Conservation (phyloP, 176 grass and related monocot genomes). For the Urochloa ruziziensis region DNA sequence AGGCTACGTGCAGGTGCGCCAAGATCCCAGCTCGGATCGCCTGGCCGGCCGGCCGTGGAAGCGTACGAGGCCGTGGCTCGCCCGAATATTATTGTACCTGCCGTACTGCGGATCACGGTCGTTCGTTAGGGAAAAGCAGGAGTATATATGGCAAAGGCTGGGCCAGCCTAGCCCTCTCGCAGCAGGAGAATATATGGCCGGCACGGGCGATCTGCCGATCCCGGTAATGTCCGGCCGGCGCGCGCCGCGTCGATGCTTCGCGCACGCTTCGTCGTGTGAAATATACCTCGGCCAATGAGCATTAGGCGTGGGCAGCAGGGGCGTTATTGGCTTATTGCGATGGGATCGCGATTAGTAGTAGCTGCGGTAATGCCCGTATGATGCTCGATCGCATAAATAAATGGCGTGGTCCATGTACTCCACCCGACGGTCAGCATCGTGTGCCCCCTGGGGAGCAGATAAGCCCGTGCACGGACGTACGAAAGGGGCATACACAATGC, state of each 20-base stretch:
- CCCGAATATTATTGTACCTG: neutral
- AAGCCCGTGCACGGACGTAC: slow-evolving; percentile 14
- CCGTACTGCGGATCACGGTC: slow-evolving; percentile 9
- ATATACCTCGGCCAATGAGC: neutral
- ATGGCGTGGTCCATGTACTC: slow-evolving; percentile 8
- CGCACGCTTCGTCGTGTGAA: neutral
- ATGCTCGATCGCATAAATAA: neutral
- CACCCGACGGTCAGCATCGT: neutral
- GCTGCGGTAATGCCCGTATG: neutral
- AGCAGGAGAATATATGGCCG: neutral
- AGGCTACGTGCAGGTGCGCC: neutral
- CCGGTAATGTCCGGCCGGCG: neutral
- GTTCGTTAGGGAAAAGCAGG: neutral
- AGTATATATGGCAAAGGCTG: neutral
- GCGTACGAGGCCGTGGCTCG: neutral
- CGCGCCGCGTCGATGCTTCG: neutral
- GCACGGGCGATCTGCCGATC: neutral
- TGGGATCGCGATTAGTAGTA: neutral
- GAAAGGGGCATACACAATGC: neutral
- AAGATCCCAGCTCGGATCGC: slow-evolving; percentile 8
- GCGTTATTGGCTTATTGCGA: too few species aligned
- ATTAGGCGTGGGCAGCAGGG: neutral
- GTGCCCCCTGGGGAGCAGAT: slow-evolving; percentile 4
- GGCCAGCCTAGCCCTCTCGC: neutral
- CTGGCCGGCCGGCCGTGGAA: neutral